Evolutionary conservation across 805 yeast species (phyloP).

Genomic region (Yarrowia divulgata): DNA sequence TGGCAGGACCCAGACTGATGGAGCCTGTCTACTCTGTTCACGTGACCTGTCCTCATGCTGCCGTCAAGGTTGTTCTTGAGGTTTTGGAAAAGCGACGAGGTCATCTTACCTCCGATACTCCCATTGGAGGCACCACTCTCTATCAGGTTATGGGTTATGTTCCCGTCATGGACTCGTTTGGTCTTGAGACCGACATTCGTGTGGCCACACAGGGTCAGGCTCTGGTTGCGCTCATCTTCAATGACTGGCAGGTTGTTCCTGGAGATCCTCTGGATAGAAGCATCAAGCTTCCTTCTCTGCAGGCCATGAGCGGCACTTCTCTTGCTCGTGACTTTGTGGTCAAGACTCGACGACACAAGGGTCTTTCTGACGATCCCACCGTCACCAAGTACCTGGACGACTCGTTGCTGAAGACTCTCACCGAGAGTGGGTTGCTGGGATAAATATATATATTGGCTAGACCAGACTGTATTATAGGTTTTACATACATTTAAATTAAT

Average conservation of each 20-base stretch:
- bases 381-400: conserved; percentile 71
- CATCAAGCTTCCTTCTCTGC: conserved; percentile 68
- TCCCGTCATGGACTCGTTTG: conserved; percentile 91
- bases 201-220: conserved; percentile 81
- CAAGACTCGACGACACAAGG: conserved; percentile 90
- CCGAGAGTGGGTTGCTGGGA: conserved; percentile 56
- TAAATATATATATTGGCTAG: conserved; percentile 19
- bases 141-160: conserved; percentile 66
- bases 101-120: conserved; percentile 54
- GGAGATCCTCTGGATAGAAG: conserved; percentile 87
- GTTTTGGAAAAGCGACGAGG: conserved; percentile 76
- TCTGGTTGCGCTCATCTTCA: conserved; percentile 68
- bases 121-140: conserved; percentile 78
- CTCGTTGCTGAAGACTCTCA: conserved; percentile 62
- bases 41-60: conserved; percentile 60
- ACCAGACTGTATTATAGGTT: conserved; percentile 12
- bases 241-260: conserved; percentile 79
- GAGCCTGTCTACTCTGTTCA: conserved; percentile 80
- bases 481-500: conserved; percentile 1
- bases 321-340: conserved; percentile 87
- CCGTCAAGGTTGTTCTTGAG: conserved; percentile 59
- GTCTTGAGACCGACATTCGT: conserved; percentile 86
- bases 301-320: conserved; percentile 72
- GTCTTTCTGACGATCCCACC: conserved; percentile 74
- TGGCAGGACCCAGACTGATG: conserved; percentile 77